These are phyloP conservation scores for Ramaria rubella DNA, from an alignment of 768 basidiomycete genomes.

Conservation along the genomic window DNA sequence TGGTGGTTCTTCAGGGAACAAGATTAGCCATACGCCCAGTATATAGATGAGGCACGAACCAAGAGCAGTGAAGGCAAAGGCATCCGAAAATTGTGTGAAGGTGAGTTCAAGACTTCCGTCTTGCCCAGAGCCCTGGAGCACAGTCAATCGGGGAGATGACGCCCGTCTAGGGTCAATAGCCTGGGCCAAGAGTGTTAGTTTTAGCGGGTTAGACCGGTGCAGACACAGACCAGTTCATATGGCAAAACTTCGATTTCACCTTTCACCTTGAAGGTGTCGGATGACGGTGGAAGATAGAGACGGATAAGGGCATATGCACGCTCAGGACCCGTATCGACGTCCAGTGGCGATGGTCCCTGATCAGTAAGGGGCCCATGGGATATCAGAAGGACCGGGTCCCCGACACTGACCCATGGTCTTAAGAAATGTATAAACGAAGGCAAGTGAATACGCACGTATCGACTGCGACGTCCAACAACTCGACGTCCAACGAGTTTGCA, in stretches of 20 bases:
- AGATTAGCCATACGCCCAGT: neutral
- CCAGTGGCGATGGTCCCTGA: constrained; percentile 28
- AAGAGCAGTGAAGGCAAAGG: constrained; percentile 63
- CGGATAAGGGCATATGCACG: constrained; percentile 60
- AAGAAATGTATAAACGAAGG: neutral
- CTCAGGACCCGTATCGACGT: constrained; percentile 29
- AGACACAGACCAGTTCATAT: constrained; percentile 60
- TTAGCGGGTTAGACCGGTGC: constrained; percentile 36
- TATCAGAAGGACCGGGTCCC: constrained; percentile 52
- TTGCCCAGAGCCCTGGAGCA: neutral
- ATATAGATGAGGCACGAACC: constrained; percentile 31
- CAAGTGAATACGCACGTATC: constrained; percentile 39
- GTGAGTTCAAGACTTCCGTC: neutral
- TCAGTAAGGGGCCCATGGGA: constrained; percentile 49
- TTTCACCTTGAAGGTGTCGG: constrained; percentile 39
- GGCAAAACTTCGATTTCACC: constrained; percentile 51
- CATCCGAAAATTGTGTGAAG: constrained; percentile 33
- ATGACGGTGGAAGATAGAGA: constrained; percentile 32
- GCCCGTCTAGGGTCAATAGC: neutral
- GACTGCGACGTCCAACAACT: constrained; percentile 63
- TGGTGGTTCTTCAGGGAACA: constrained; percentile 39
- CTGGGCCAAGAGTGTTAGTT: constrained; percentile 52
- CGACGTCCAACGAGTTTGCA: constrained; percentile 47
- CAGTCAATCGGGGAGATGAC: neutral
- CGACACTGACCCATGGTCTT: constrained; percentile 31